phyloP scores from a whole-genome alignment of 768 basidiomycete species.

The Mycena rebaudengoi region DNA sequence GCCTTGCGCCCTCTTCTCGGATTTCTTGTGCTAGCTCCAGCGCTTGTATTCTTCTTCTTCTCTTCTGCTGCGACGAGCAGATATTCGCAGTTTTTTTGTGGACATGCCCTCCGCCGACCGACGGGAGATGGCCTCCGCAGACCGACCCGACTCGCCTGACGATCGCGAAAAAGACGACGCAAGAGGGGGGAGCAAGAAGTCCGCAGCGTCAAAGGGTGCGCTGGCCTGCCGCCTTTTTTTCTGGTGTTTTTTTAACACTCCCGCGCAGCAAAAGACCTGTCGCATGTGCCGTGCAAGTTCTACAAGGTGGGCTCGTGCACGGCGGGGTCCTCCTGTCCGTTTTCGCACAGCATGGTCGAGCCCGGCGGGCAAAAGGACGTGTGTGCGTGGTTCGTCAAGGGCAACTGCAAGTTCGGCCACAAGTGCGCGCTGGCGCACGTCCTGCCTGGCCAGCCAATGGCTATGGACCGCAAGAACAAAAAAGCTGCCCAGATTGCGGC shows the following conservation, averaged over 20 bases:
- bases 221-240: background rate
- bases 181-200: constrained; percentile 31
- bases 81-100: background rate
- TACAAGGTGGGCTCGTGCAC: constrained; percentile 95
- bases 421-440: constrained; percentile 96
- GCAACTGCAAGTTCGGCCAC: constrained; percentile 76
- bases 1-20: no score
- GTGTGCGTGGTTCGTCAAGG: constrained; percentile 93
- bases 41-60: background rate
- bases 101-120: no score
- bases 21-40: no score
- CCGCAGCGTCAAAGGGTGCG: constrained; percentile 42
- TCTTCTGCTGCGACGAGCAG: background rate
- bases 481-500: constrained; percentile 82
- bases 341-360: constrained; percentile 81
- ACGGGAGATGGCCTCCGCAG: constrained; percentile 26
- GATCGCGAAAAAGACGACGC: constrained; percentile 27
- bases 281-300: constrained; percentile 98
- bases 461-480: constrained; percentile 98
- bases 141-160: constrained; percentile 21
- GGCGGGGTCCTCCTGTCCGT: constrained; percentile 93
- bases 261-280: constrained; percentile 79
- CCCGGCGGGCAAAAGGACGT: constrained; percentile 83
- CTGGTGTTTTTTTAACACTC: constrained; percentile 14
- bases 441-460: constrained; percentile 91